These are phyloP conservation scores for Ilyonectria destructans DNA, from an alignment of 2,329 filamentous ascomycete genomes.

Conservation along the genomic window DNA sequence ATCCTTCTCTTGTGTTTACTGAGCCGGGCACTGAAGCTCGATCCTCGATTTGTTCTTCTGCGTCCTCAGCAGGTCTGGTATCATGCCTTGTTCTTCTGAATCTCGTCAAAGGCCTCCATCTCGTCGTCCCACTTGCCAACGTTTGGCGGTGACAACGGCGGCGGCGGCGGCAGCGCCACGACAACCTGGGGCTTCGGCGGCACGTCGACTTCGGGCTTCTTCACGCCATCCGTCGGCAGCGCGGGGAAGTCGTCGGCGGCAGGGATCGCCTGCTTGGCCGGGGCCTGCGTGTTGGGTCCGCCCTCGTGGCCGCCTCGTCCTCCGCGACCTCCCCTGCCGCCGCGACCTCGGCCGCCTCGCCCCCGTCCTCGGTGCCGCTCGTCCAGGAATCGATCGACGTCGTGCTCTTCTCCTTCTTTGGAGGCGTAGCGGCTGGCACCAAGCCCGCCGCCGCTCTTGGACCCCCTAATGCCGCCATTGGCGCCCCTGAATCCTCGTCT, in stretches of 20 bases:
- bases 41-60: not conserved
- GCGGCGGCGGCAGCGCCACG: slow-evolving; percentile 40
- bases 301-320: slow-evolving; percentile 50
- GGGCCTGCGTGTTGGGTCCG: slow-evolving; percentile 41
- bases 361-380: slow-evolving; percentile 53
- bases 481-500: slow-evolving; percentile 61
- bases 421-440: slow-evolving; percentile 61
- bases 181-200: slow-evolving; percentile 41
- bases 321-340: slow-evolving; percentile 54
- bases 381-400: slow-evolving; percentile 58
- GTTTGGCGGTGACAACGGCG: slow-evolving; percentile 50
- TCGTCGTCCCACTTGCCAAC: slow-evolving; percentile 72
- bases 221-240: slow-evolving; percentile 50
- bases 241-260: slow-evolving; percentile 57
- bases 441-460: slow-evolving; percentile 56
- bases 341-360: slow-evolving; percentile 55
- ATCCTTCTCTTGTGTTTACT: slow-evolving; percentile 19
- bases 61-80: no score
- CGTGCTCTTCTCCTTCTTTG: slow-evolving; percentile 52
- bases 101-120: slow-evolving; percentile 67
- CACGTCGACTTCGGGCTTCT: slow-evolving; percentile 39
- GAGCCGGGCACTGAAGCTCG: not conserved
- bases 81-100: slow-evolving; percentile 47
- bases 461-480: slow-evolving; percentile 59
- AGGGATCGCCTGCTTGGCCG: slow-evolving; percentile 47